These are phyloP conservation scores for Seminavis robusta DNA, from an alignment of 108 stramenopile genomes.

Conservation along the genomic window DNA sequence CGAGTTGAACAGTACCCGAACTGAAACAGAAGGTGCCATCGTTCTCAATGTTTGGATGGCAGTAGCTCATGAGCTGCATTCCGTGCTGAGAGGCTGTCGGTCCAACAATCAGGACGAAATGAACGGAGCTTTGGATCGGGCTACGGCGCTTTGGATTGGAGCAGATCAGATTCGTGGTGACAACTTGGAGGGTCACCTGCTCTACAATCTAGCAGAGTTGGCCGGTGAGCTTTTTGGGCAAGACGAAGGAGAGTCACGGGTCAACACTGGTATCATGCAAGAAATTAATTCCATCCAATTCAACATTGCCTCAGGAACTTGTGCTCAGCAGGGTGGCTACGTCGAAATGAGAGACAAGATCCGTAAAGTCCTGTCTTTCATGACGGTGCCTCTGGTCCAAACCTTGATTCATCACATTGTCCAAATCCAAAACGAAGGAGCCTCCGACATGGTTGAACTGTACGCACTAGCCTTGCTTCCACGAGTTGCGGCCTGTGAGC, in stretches of 20 bases:
- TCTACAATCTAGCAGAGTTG: conserved; percentile 61
- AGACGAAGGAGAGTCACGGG: conserved; percentile 27
- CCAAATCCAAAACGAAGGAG: conserved; percentile 17
- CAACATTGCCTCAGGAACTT: conserved; percentile 12
- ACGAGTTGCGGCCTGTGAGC: conserved; percentile 41
- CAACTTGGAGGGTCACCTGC: conserved; percentile 42
- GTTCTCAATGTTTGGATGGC: conserved; percentile 76
- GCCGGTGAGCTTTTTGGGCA: conserved; percentile 45
- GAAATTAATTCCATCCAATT: conserved; percentile 34
- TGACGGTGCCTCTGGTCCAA: conserved; percentile 76
- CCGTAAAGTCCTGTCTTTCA: conserved; percentile 27
- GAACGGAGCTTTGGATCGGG: conserved; percentile 46
- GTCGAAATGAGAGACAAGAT: conserved; percentile 26
- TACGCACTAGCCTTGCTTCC: conserved; percentile 52
- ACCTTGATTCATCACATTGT: conserved; percentile 63
- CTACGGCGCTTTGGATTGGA: conserved; percentile 77
- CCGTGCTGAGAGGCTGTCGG: conserved; percentile 43
- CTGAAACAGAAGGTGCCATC: conserved; percentile 47
- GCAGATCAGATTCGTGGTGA: conserved; percentile 44
- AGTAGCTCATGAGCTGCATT: conserved; percentile 48
- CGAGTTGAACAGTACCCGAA: conserved; percentile 16
- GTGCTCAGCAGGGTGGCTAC: conserved; percentile 22
- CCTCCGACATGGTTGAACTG: conserved; percentile 41
- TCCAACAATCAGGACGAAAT: conserved; percentile 11
- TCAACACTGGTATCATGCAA: conserved; percentile 52